A percentile compares a stretch with the other conserved stretches of the same genome.
These are phyloP conservation scores for Marasmius fiardii DNA, from an alignment of 1,284 basidiomycete species.

Conservation along the genomic window DNA sequence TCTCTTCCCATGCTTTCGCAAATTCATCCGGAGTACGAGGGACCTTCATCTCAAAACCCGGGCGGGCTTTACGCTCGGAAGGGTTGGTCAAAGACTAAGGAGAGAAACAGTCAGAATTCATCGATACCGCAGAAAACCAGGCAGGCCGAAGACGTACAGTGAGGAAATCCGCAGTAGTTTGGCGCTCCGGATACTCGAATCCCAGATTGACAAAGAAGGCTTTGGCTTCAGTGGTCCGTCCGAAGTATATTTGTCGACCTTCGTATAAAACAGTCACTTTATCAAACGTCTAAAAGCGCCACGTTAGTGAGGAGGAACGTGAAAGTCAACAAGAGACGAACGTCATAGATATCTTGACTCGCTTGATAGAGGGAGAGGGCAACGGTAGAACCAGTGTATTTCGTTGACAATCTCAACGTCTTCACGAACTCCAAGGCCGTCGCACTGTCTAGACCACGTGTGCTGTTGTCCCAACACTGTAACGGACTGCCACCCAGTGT, in stretches of 20 bases:
- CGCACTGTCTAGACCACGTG: constrained; percentile 54
- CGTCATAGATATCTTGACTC: constrained; percentile 39
- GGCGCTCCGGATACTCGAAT: constrained; percentile 33
- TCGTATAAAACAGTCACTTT: constrained; percentile 35
- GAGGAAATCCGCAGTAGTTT: constrained; percentile 52
- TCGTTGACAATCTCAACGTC: constrained; percentile 14
- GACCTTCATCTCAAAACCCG: constrained; percentile 39
- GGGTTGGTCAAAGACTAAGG: constrained; percentile 48
- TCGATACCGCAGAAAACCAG: too few relatives aligned
- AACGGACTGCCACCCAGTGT: constrained; percentile 15
- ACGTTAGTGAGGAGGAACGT: neutral
- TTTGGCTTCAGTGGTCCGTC: constrained; percentile 37
- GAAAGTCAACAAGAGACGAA: constrained; percentile 3
- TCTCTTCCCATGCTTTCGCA: constrained; percentile 30
- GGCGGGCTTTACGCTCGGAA: constrained; percentile 44
- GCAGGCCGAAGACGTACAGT: too few relatives aligned
- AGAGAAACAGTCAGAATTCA: too few relatives aligned
- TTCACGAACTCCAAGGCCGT: constrained; percentile 41
- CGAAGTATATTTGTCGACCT: constrained; percentile 49
- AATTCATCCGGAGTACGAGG: constrained; percentile 60
- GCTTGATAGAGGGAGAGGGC: constrained; percentile 43
- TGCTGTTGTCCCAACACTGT: constrained; percentile 47
- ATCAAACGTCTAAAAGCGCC: constrained; percentile 11
- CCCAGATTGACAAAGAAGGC: constrained; percentile 45
- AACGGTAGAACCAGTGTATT: constrained; percentile 15